Percentiles rank a stretch among this genome's conserved stretches.
Conservation (phyloP, 495 filamentous ascomycete species). For the Xylaria telfairii region DNA sequence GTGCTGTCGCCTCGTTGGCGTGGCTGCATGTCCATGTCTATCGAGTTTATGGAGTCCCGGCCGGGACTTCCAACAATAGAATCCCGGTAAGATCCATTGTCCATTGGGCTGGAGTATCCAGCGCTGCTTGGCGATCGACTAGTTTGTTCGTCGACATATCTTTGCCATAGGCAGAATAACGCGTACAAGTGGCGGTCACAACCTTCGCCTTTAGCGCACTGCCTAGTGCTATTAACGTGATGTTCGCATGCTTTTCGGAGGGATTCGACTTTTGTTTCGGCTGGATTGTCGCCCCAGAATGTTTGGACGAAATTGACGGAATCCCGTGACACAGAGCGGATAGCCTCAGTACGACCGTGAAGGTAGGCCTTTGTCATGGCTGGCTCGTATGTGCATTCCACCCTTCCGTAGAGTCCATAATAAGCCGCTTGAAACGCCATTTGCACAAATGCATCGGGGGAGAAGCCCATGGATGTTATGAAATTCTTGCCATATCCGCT, state of each 20-base stretch:
- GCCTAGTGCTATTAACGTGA: slow-evolving; percentile 79
- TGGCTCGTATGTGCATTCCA: slow-evolving; percentile 96
- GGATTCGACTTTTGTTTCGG: slow-evolving; percentile 81
- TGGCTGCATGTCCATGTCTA: slow-evolving; percentile 35
- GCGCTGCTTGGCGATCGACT: slow-evolving; percentile 58
- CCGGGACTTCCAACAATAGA: slow-evolving; percentile 61
- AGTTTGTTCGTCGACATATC: slow-evolving; percentile 76
- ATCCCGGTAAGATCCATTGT: slow-evolving; percentile 53
- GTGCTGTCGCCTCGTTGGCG: slow-evolving; percentile 47
- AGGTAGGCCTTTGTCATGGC: slow-evolving; percentile 96
- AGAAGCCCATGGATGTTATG: slow-evolving; percentile 96
- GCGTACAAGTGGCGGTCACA: slow-evolving; percentile 94
- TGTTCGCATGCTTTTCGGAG: slow-evolving; percentile 82
- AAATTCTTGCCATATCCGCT: slow-evolving; percentile 92
- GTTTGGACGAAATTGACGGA: slow-evolving; percentile 85
- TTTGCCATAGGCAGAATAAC: slow-evolving; percentile 93
- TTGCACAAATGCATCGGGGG: slow-evolving; percentile 96
- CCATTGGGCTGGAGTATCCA: slow-evolving; percentile 65
- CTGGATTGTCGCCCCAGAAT: slow-evolving; percentile 92
- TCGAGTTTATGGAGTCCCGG: slow-evolving; percentile 54
- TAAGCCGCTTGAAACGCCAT: slow-evolving; percentile 99
- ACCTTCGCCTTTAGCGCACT: slow-evolving; percentile 91
- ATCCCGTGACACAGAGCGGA: slow-evolving; percentile 83
- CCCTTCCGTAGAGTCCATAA: slow-evolving; percentile 92
- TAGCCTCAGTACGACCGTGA: slow-evolving; percentile 93